Evolutionary conservation across 2,329 filamentous ascomycete genomes (phyloP).

Genomic region (Pseudohalonectria lignicola): DNA sequence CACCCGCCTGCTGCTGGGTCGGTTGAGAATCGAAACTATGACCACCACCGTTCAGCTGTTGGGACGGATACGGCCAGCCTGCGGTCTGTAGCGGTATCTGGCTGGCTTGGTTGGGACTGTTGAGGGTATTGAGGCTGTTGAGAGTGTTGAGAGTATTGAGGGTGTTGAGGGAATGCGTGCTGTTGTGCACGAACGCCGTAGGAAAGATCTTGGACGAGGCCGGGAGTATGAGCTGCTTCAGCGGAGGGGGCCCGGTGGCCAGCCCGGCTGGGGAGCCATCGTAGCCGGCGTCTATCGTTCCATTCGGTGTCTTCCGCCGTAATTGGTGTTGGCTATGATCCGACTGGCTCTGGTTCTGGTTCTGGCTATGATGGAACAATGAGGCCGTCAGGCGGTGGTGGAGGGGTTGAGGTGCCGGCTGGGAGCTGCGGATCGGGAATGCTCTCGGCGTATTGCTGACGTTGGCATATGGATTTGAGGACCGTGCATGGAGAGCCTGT

Average conservation of each 20-base stretch:
- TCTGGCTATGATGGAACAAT: constrained; percentile 11
- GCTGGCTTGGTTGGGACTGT: too few species aligned
- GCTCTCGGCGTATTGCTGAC: constrained; percentile 14
- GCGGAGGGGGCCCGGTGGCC: constrained; percentile 60
- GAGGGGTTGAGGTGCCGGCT: constrained; percentile 12
- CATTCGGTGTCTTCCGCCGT: constrained; percentile 84
- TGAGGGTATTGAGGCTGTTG: too few species aligned
- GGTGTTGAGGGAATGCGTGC: constrained; percentile 4
- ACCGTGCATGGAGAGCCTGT: constrained; percentile 9
- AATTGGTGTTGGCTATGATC: constrained; percentile 60
- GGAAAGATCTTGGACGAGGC: constrained; percentile 28
- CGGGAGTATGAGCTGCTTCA: constrained; percentile 75
- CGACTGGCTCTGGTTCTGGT: constrained; percentile 1
- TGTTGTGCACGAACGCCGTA: constrained; percentile 14
- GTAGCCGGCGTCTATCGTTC: constrained; percentile 85
- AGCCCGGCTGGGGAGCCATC: constrained; percentile 72
- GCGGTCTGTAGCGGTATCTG: not conserved
- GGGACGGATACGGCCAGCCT: not conserved
- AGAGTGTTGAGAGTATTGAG: too few species aligned
- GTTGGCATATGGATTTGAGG: constrained; percentile 7
- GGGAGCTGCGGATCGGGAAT: constrained; percentile 24
- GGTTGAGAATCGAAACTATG: constrained; percentile 1
- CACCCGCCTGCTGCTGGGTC: too few species aligned
- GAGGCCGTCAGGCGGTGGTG: constrained; percentile 16
- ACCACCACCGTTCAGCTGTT: not conserved